Evolutionary conservation across 306 rosid genomes (phyloP).

Genomic region (Fagus crenata): DNA sequence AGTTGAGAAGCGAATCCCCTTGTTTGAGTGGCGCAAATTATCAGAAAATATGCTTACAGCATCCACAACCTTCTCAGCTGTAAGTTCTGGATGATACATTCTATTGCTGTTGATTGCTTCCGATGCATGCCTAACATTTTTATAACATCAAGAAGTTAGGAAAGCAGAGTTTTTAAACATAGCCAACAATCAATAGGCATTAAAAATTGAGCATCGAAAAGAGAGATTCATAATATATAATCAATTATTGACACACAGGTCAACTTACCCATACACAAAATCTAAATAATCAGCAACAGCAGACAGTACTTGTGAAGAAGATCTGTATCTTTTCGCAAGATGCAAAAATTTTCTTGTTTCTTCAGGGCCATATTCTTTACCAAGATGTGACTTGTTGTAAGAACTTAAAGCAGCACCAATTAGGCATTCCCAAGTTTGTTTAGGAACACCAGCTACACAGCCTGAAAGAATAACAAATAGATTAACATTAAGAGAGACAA

Average conservation of each 20-base stretch:
- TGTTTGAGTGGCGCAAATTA: constrained; percentile 64
- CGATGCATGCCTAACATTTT: constrained; percentile 44
- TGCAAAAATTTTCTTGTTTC: constrained; percentile 48
- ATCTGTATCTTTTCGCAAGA: constrained; percentile 64
- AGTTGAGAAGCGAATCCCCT: constrained; percentile 67
- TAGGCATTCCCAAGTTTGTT: constrained; percentile 59
- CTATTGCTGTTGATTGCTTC: constrained; percentile 42
- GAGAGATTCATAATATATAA: constrained; percentile 9
- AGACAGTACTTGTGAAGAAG: constrained; percentile 57
- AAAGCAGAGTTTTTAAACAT: constrained; percentile 3
- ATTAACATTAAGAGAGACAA: neutral
- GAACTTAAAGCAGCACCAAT: constrained; percentile 66
- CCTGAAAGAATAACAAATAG: constrained; percentile 33
- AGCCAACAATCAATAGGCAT: constrained; percentile 1
- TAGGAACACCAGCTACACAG: constrained; percentile 38
- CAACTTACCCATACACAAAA: constrained; percentile 59
- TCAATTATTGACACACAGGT: constrained; percentile 6
- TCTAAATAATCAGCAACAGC: constrained; percentile 89
- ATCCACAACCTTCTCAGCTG: constrained; percentile 33
- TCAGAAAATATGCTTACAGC: constrained; percentile 57
- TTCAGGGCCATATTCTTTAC: constrained; percentile 34
- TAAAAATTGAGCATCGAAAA: constrained; percentile 13
- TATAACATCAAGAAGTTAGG: constrained; percentile 27
- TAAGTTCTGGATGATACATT: constrained; percentile 53
- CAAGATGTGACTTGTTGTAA: constrained; percentile 38